Conservation (phyloP, 1,284 basidiomycete species). For the Blastosporella zonata region DNA sequence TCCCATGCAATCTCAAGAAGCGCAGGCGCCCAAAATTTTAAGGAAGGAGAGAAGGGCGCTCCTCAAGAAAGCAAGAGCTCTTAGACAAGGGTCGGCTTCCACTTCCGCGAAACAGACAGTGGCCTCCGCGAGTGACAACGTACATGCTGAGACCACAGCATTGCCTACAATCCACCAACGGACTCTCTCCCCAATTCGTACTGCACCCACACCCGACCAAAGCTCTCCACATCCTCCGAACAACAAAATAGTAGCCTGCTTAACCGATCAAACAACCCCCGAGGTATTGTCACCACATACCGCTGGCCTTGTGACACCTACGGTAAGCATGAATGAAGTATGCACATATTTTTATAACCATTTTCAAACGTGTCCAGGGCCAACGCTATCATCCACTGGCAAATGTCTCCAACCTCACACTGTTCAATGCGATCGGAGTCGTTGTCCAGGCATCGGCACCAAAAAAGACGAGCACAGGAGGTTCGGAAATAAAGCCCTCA, state of each 20-base stretch:
- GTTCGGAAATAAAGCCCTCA: constrained; percentile 12
- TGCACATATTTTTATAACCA: background rate
- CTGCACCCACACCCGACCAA: background rate
- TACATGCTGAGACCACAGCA: background rate
- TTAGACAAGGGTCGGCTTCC: background rate
- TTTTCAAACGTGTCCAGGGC: background rate
- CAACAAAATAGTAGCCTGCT: background rate
- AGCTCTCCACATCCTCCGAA: background rate
- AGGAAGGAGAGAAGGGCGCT: background rate
- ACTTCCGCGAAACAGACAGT: background rate
- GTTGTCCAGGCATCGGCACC: constrained; percentile 12
- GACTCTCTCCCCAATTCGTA: background rate
- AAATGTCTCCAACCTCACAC: background rate
- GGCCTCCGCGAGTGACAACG: background rate
- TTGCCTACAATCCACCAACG: constrained; percentile 1
- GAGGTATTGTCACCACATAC: background rate
- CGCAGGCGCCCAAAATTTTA: background rate
- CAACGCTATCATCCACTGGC: constrained; percentile 6
- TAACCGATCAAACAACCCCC: background rate
- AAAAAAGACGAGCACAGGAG: constrained; percentile 18
- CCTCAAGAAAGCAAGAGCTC: background rate
- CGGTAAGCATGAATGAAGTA: constrained; percentile 2
- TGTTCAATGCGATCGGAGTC: constrained; percentile 15
- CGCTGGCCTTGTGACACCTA: constrained; percentile 4
- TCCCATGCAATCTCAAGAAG: background rate